Evolutionary conservation across 2,329 filamentous ascomycete genomes (phyloP).

Genomic region (Lecanoromycetidae sp.): DNA sequence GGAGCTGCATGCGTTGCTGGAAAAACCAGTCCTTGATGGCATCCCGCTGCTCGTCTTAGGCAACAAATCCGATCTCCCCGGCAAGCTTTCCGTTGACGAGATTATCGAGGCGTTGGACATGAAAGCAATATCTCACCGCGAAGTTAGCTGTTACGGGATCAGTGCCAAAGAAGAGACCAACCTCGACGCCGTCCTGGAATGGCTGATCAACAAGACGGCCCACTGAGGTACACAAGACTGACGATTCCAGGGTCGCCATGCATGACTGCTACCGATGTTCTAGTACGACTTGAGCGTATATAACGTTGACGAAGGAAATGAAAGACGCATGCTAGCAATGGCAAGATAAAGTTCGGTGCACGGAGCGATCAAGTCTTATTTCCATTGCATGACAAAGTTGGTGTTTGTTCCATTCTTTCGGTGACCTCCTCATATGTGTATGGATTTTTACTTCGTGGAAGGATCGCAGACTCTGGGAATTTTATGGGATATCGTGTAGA

Average conservation of each 20-base stretch:
- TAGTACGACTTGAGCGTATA: conserved; percentile 15
- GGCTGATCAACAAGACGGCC: conserved; percentile 59
- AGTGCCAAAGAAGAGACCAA: conserved; percentile 98
- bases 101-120: conserved; percentile 86
- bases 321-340: conserved; percentile 42
- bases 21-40: conserved; percentile 69
- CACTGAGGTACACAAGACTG: conserved; percentile 5
- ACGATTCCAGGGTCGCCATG: conserved; percentile 7
- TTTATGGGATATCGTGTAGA: too few species aligned
- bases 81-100: conserved; percentile 85
- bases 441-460: neutral
- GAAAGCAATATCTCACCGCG: conserved; percentile 76
- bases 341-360: conserved; percentile 19
- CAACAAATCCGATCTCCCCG: conserved; percentile 92
- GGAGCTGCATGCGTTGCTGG: conserved; percentile 80
- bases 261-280: conserved; percentile 11
- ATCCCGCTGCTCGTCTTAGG: conserved; percentile 90
- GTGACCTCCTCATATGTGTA: neutral
- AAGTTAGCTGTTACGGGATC: conserved; percentile 97
- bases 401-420: neutral
- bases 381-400: neutral
- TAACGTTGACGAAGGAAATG: conserved; percentile 41
- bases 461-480: neutral
- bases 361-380: neutral
- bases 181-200: conserved; percentile 89